phyloP scores from a whole-genome alignment of 2,329 filamentous ascomycete species.

The Onygena corvina region DNA sequence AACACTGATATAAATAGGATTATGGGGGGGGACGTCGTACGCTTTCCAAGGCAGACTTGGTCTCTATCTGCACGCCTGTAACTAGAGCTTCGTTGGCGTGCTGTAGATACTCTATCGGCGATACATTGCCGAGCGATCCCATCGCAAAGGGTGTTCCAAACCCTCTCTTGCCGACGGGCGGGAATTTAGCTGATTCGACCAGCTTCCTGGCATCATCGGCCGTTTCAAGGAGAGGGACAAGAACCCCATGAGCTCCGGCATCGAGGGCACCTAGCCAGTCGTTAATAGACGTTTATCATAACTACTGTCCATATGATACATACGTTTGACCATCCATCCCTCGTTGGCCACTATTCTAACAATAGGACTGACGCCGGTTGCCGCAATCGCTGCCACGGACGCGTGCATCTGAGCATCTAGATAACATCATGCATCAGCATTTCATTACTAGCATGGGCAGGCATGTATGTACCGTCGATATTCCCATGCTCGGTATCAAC shows the following conservation, averaged over 20 bases:
- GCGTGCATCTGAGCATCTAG: constrained; percentile 45
- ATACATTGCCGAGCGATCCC: constrained; percentile 31
- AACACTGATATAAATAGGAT: not conserved
- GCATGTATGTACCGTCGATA: constrained; percentile 35
- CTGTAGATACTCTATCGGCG: constrained; percentile 38
- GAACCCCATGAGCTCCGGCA: constrained; percentile 47
- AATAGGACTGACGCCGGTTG: constrained; percentile 33
- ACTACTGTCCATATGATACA: constrained; percentile 11
- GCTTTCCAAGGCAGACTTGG: constrained; percentile 30
- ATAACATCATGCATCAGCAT: not conserved
- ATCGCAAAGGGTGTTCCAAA: constrained; percentile 46
- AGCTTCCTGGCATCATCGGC: constrained; percentile 42
- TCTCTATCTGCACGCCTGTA: constrained; percentile 39
- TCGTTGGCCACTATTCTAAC: constrained; percentile 45
- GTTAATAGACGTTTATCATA: constrained; percentile 4
- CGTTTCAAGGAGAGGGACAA: constrained; percentile 43
- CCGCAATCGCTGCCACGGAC: constrained; percentile 38
- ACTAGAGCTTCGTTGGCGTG: constrained; percentile 44
- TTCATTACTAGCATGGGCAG: not conserved
- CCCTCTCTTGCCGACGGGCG: constrained; percentile 42
- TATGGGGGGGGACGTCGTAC: constrained; percentile 15
- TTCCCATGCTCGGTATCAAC: constrained; percentile 47
- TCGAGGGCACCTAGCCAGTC: constrained; percentile 40
- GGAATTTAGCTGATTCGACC: constrained; percentile 45
- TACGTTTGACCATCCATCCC: constrained; percentile 51